A percentile compares a stretch with the other conserved stretches of the same genome.
Evolutionary conservation across 2,329 filamentous ascomycete species (phyloP).

Genomic region (Aspergillus alliaceus): DNA sequence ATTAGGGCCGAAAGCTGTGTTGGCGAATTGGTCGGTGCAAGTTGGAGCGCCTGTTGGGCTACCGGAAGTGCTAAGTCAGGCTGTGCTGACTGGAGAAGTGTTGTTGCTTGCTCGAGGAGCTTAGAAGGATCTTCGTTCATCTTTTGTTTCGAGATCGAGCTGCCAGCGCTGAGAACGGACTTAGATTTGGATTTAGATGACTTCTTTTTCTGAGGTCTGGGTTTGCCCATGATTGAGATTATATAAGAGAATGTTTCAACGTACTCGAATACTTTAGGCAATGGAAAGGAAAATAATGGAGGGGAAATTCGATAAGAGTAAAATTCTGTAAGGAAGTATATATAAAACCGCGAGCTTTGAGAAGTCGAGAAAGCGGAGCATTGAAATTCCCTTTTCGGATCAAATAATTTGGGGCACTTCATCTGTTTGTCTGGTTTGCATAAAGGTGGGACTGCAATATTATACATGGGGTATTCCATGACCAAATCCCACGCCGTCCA

Average conservation of each 20-base stretch:
- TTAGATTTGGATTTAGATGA: constrained; percentile 43
- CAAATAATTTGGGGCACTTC: constrained; percentile 30
- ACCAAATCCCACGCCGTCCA: constrained; percentile 11
- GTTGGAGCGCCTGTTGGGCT: constrained; percentile 54
- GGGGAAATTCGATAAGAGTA: not conserved
- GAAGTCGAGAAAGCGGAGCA: constrained; percentile 10
- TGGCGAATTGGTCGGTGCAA: constrained; percentile 32
- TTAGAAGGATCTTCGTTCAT: constrained; percentile 54
- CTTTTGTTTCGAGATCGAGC: constrained; percentile 41
- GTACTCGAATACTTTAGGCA: constrained; percentile 6
- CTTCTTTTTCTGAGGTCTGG: constrained; percentile 50
- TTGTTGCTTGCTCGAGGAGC: constrained; percentile 57
- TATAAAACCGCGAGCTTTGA: constrained; percentile 2
- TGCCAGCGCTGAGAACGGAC: constrained; percentile 43
- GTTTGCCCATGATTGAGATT: constrained; percentile 50
- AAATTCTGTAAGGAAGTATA: not conserved
- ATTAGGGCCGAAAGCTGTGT: constrained; percentile 62
- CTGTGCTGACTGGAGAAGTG: constrained; percentile 59
- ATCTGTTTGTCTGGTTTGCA: constrained; percentile 45
- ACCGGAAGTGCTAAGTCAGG: constrained; percentile 57
- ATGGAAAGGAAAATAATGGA: not conserved
- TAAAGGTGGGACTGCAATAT: constrained; percentile 34
- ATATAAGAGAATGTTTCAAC: constrained; percentile 1
- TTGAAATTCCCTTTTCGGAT: constrained; percentile 17
- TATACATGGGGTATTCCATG: constrained; percentile 15